A percentile compares a stretch with the other conserved stretches of the same genome.
Evolutionary conservation across 768 basidiomycete genomes (phyloP).

Genomic region (Lactarius tabidus): DNA sequence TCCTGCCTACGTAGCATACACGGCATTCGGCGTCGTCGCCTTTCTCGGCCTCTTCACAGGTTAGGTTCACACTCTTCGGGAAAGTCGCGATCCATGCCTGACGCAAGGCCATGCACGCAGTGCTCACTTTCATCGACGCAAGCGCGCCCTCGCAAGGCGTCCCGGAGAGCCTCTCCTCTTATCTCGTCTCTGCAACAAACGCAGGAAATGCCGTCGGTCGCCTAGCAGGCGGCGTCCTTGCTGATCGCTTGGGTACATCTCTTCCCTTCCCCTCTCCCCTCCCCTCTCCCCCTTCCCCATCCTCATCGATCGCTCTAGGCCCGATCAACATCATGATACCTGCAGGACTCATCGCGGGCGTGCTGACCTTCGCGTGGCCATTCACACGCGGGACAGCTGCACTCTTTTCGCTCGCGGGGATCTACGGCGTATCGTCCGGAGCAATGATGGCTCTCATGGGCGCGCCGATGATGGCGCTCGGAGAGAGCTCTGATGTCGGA

Average conservation of each 20-base stretch:
- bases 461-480: conserved; percentile 58
- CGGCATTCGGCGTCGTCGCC: conserved; percentile 48
- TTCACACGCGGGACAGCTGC: conserved; percentile 43
- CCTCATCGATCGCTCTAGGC: conserved; percentile 37
- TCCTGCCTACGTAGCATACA: conserved; percentile 55
- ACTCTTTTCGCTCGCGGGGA: conserved; percentile 49
- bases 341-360: conserved; percentile 51
- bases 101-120: conserved; percentile 32
- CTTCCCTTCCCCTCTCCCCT: too few relatives aligned
- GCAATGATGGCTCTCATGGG: conserved; percentile 54
- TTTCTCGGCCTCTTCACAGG: conserved; percentile 65
- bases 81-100: background rate
- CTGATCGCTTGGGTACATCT: conserved; percentile 52
- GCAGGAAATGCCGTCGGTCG: too few relatives aligned
- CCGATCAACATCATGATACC: conserved; percentile 66
- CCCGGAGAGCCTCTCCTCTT: too few relatives aligned
- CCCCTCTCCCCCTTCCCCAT: background rate
- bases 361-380: conserved; percentile 70
- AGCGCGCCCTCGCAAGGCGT: conserved; percentile 48
- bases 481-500: conserved; percentile 57
- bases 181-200: too few relatives aligned
- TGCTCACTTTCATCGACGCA: conserved; percentile 63
- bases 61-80: background rate
- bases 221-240: conserved; percentile 46
- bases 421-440: conserved; percentile 66